These are phyloP conservation scores for Phytophthora parvispora DNA, from an alignment of 352 stramenopile genomes.

Conservation along the genomic window DNA sequence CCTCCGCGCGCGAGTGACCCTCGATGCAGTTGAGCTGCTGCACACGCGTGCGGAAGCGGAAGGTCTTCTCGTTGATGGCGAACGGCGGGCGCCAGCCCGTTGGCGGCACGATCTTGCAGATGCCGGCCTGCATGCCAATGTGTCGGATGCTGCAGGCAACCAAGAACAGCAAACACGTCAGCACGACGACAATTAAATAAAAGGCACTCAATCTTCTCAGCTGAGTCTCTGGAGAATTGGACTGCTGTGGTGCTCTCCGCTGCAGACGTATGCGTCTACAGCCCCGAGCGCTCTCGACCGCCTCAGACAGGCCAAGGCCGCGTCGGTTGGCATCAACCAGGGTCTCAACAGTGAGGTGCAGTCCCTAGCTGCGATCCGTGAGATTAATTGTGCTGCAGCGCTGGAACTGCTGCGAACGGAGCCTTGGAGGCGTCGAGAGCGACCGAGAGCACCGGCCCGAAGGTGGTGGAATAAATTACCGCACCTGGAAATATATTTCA, in stretches of 20 bases:
- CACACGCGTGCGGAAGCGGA: conserved; percentile 96
- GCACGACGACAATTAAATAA: background rate
- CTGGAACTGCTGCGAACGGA: conserved; percentile 1
- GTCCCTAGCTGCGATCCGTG: background rate
- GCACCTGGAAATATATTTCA: conserved; percentile 94
- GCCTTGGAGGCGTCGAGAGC: conserved; percentile 11
- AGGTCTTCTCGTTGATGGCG: conserved; percentile 87
- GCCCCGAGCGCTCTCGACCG: background rate
- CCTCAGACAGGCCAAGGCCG: conserved; percentile 9
- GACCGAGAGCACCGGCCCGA: background rate
- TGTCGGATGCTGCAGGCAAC: conserved; percentile 74
- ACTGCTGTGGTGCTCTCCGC: no score
- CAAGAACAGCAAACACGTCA: conserved; percentile 6
- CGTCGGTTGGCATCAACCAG: conserved; percentile 19
- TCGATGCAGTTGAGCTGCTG: conserved; percentile 97
- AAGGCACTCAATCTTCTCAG: background rate
- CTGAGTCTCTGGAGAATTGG: no score
- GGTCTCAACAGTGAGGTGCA: conserved; percentile 13
- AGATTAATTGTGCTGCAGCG: background rate
- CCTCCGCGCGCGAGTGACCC: conserved; percentile 79
- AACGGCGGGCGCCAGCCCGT: conserved; percentile 94
- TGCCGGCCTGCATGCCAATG: conserved; percentile 95
- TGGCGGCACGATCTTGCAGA: conserved; percentile 99
- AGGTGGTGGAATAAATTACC: conserved; percentile 59
- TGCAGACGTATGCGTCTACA: no score